phyloP scores from a whole-genome alignment of 164 flowering plant genomes.

The Taxillus chinensis region DNA sequence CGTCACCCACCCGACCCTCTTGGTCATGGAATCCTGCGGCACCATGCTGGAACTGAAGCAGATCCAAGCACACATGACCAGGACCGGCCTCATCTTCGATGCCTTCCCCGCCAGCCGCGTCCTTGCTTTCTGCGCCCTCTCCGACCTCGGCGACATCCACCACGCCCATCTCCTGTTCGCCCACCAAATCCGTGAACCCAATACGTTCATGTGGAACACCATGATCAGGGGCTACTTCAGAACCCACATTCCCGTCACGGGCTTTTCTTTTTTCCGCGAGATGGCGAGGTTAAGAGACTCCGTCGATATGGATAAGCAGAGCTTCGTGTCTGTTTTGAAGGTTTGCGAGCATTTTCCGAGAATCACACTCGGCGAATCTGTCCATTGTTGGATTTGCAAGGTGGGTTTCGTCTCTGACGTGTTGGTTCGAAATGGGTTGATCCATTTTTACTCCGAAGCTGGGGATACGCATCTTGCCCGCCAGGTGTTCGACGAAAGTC shows the following conservation, averaged over 20 bases:
- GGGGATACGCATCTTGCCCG: slow-evolving; percentile 29
- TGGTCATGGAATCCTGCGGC: slow-evolving; percentile 42
- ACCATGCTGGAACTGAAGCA: slow-evolving; percentile 49
- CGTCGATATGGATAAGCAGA: slow-evolving; percentile 41
- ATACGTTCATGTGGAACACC: slow-evolving; percentile 55
- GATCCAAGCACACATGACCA: slow-evolving; percentile 58
- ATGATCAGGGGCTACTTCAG: slow-evolving; percentile 47
- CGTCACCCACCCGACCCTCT: slow-evolving; percentile 44
- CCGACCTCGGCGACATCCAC: slow-evolving; percentile 37
- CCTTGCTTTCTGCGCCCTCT: slow-evolving; percentile 46
- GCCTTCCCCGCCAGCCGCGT: slow-evolving; percentile 52
- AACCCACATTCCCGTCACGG: slow-evolving; percentile 13
- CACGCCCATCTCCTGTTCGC: slow-evolving; percentile 36
- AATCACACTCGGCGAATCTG: slow-evolving; percentile 22
- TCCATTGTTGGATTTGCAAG: slow-evolving; percentile 36
- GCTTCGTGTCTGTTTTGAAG: slow-evolving; percentile 49
- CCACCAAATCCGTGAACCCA: slow-evolving; percentile 36
- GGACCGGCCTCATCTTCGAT: slow-evolving; percentile 41
- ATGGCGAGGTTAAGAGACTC: slow-evolving; percentile 28
- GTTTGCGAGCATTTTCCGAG: slow-evolving; percentile 26
- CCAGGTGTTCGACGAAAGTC: slow-evolving; percentile 33
- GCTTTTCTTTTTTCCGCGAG: slow-evolving; percentile 26
- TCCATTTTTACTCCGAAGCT: slow-evolving; percentile 35
- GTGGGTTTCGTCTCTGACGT: slow-evolving; percentile 35
- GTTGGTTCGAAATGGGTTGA: slow-evolving; percentile 42